These are phyloP conservation scores for Pseudozyma flocculosa DNA, from an alignment of 1,284 basidiomycete genomes.

Conservation along the genomic window DNA sequence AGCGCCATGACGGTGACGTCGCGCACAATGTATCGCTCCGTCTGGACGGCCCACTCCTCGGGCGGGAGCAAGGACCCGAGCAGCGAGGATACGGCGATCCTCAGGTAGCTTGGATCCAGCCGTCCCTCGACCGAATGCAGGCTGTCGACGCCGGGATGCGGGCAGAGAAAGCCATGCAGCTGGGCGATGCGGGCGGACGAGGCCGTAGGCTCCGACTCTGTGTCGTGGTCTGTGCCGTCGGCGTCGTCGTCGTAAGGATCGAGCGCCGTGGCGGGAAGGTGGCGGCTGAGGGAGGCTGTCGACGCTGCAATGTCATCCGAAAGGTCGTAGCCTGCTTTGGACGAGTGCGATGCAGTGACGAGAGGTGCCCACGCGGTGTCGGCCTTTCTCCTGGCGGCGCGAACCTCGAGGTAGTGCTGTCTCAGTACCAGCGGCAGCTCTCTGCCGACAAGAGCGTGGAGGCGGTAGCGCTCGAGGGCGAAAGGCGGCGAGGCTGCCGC, in stretches of 20 bases:
- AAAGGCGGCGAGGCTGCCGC: too few relatives aligned
- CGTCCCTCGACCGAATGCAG: constrained; percentile 21
- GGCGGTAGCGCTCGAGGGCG: constrained; percentile 6
- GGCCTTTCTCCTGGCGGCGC: constrained; percentile 12
- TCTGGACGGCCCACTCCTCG: constrained; percentile 30
- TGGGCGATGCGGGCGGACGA: constrained; percentile 15
- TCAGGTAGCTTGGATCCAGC: constrained; percentile 22
- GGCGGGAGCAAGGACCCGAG: constrained; percentile 26
- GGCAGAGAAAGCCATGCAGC: constrained; percentile 12
- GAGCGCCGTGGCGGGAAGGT: too few relatives aligned
- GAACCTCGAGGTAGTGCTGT: constrained; percentile 27
- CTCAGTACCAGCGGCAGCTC: constrained; percentile 29
- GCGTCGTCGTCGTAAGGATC: too few relatives aligned
- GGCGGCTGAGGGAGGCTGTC: too few relatives aligned
- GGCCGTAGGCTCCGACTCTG: not conserved
- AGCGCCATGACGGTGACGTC: constrained; percentile 35
- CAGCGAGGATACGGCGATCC: constrained; percentile 18
- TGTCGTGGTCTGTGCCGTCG: too few relatives aligned
- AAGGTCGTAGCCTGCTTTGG: not conserved
- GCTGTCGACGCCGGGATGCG: constrained; percentile 25
- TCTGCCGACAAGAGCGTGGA: constrained; percentile 21
- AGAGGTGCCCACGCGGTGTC: constrained; percentile 23
- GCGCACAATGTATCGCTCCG: constrained; percentile 32
- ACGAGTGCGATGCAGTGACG: constrained; percentile 1
- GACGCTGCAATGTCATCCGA: too few relatives aligned